These are phyloP conservation scores for Aspergillus asperescens DNA, from an alignment of 495 filamentous ascomycete species.

Conservation along the genomic window DNA sequence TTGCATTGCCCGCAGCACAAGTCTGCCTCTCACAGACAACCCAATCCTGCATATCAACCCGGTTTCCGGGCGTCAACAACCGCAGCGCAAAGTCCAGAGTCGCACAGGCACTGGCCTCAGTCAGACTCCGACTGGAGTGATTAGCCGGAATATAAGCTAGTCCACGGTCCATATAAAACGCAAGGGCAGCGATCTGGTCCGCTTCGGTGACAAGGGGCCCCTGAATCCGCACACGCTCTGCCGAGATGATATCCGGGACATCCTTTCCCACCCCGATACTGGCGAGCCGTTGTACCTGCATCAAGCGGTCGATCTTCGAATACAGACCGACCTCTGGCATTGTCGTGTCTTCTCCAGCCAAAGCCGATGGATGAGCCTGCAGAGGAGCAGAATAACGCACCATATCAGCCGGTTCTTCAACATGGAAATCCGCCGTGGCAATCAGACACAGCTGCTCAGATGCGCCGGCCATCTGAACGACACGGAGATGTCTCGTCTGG, in stretches of 20 bases:
- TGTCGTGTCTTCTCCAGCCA: neutral
- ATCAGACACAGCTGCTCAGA: conserved; percentile 9
- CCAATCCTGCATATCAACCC: conserved; percentile 9
- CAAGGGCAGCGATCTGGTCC: conserved; percentile 17
- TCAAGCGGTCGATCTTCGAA: neutral
- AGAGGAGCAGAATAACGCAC: conserved; percentile 8
- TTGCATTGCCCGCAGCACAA: conserved; percentile 15
- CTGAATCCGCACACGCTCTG: conserved; percentile 12
- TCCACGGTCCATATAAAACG: conserved; percentile 19
- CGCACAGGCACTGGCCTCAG: conserved; percentile 16
- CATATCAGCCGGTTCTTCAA: conserved; percentile 12
- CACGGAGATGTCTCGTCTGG: conserved; percentile 10
- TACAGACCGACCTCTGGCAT: conserved; percentile 2
- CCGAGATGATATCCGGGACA: neutral
- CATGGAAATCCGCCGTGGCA: conserved; percentile 16
- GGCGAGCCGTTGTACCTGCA: neutral
- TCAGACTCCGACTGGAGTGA: conserved; percentile 10
- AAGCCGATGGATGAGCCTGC: neutral
- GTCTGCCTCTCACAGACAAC: conserved; percentile 12
- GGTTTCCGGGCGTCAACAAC: conserved; percentile 2
- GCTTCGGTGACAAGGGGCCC: conserved; percentile 9
- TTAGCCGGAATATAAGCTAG: conserved; percentile 18
- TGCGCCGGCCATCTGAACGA: conserved; percentile 1
- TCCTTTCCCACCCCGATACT: neutral
- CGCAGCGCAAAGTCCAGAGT: conserved; percentile 20